A percentile compares a stretch with the other conserved stretches of the same genome.
These are phyloP conservation scores for Vaccinium vitisidaea DNA, from an alignment of 148 eudicot species.

Conservation along the genomic window DNA sequence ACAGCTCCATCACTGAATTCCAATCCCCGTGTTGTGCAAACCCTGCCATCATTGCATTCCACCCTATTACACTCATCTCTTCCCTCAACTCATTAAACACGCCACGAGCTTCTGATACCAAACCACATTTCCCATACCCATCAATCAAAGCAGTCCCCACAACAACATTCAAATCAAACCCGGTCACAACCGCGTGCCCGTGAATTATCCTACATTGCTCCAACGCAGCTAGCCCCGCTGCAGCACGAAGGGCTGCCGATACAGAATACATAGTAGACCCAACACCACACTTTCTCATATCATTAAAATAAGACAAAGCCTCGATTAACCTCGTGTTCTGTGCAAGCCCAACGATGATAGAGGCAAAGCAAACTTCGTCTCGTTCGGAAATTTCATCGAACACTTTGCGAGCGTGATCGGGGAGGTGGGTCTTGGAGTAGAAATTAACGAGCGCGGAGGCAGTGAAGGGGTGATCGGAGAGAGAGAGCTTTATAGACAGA, in stretches of 20 bases:
- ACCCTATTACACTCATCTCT: slow-evolving; percentile 32
- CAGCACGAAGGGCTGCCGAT: slow-evolving; percentile 55
- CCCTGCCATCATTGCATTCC: slow-evolving; percentile 71
- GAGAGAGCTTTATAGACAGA: slow-evolving; percentile 32
- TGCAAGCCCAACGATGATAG: slow-evolving; percentile 49
- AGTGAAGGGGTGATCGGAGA: slow-evolving; percentile 33
- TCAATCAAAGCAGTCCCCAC: slow-evolving; percentile 35
- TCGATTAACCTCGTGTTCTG: neutral
- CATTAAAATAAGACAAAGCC: neutral
- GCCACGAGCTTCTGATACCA: slow-evolving; percentile 47
- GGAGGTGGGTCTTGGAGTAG: slow-evolving; percentile 39
- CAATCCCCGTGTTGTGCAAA: slow-evolving; percentile 67
- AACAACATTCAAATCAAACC: neutral
- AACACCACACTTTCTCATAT: slow-evolving; percentile 17
- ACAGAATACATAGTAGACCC: slow-evolving; percentile 48
- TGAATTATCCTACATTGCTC: slow-evolving; percentile 69
- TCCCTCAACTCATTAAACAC: slow-evolving; percentile 43
- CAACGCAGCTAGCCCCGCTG: slow-evolving; percentile 47
- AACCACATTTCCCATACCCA: slow-evolving; percentile 71
- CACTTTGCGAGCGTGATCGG: slow-evolving; percentile 46
- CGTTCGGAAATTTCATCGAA: slow-evolving; percentile 54
- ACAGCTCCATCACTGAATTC: slow-evolving; percentile 41
- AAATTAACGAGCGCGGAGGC: slow-evolving; percentile 44
- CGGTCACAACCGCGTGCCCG: slow-evolving; percentile 17
- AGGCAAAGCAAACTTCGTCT: slow-evolving; percentile 57